Percentiles rank a stretch among this genome's conserved stretches.
Conservation (phyloP, 106 monocot species). For the Posidonia australis region DNA sequence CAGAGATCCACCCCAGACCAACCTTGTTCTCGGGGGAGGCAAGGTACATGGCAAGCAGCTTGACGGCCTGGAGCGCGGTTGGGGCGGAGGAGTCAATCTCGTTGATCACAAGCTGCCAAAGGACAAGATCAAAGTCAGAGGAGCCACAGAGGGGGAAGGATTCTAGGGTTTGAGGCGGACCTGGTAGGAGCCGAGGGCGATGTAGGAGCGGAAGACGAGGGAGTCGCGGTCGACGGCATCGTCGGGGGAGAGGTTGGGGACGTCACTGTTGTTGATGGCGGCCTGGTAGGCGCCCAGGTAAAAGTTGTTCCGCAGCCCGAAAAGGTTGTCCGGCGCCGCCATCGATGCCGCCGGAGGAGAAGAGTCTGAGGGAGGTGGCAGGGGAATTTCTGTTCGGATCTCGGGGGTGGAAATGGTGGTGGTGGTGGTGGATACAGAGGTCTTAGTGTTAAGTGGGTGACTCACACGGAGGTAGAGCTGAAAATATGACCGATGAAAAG, state of each 20-base stretch:
- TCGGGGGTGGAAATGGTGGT: not conserved
- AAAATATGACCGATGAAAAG: no score
- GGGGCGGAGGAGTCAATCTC: slow-evolving; percentile 81
- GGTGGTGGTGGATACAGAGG: no score
- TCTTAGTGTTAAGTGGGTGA: no score
- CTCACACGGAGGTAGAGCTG: no score
- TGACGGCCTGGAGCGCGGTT: slow-evolving; percentile 87
- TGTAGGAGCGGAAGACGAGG: slow-evolving; percentile 76
- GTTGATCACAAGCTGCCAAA: slow-evolving; percentile 64
- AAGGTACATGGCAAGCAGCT: slow-evolving; percentile 75
- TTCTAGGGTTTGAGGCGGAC: slow-evolving; percentile 9
- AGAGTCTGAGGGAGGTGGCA: not conserved
- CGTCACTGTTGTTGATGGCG: slow-evolving; percentile 78
- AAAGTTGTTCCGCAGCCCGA: slow-evolving; percentile 88
- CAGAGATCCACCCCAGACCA: not conserved
- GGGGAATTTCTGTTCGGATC: not conserved
- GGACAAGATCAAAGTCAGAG: not conserved
- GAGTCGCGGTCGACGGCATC: slow-evolving; percentile 77
- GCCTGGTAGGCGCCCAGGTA: slow-evolving; percentile 79
- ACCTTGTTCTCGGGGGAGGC: slow-evolving; percentile 55
- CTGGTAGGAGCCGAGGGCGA: slow-evolving; percentile 82
- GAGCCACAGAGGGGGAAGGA: no score
- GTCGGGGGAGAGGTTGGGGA: slow-evolving; percentile 50
- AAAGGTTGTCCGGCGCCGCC: slow-evolving; percentile 79
- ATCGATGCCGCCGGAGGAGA: slow-evolving; percentile 1